Conservation (phyloP, 176 grass and related monocot genomes). For the Avena atlantica region DNA sequence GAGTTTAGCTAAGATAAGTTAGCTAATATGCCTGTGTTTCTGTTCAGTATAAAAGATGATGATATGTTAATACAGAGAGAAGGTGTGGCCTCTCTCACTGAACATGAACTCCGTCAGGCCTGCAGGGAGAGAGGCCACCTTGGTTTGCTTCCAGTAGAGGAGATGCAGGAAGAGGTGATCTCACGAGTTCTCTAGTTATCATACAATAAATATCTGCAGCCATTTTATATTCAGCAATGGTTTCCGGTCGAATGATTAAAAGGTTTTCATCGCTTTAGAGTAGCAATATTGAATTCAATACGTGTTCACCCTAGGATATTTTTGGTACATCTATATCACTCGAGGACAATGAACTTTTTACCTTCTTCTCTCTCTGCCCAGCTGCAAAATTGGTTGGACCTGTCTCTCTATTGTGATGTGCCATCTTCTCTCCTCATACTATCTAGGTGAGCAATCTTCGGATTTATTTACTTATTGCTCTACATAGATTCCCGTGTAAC, state of each 20-base stretch:
- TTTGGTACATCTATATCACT: background rate
- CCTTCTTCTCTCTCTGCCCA: background rate
- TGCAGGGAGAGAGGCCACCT: constrained; percentile 23
- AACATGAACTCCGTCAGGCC: constrained; percentile 22
- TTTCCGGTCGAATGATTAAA: background rate
- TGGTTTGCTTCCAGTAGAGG: background rate
- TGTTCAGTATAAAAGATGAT: constrained; percentile 1
- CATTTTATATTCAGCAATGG: background rate
- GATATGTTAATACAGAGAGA: constrained; percentile 20
- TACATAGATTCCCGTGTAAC: background rate
- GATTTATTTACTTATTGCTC: background rate
- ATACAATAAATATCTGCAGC: background rate
- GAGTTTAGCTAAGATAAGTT: too few species aligned
- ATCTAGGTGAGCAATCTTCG: background rate
- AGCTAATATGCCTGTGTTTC: background rate
- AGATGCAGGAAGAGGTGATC: constrained; percentile 19
- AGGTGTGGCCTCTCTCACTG: constrained; percentile 2
- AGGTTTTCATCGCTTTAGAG: background rate
- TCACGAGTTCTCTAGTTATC: background rate
- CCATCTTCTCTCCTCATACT: constrained; percentile 28
- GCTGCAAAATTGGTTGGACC: constrained; percentile 28
- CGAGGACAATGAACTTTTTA: background rate
- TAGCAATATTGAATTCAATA: background rate
- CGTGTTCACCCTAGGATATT: background rate
- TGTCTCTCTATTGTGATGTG: background rate